A percentile compares a stretch with the other conserved stretches of the same genome.
phyloP scores from a whole-genome alignment of 768 basidiomycete genomes.

The Sporobolomyces pararoseus region DNA sequence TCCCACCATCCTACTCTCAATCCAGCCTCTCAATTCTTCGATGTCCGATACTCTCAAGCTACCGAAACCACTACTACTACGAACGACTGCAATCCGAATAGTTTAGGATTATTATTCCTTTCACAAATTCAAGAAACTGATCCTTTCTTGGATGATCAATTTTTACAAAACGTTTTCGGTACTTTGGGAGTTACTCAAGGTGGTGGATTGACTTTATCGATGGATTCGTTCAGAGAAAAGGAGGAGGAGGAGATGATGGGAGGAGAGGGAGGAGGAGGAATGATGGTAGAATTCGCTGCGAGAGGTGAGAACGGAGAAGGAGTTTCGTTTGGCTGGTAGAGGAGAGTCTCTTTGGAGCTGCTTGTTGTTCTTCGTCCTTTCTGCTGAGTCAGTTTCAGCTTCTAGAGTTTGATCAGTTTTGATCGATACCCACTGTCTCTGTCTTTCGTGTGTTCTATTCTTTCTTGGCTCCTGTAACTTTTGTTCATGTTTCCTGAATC shows the following conservation, averaged over 20 bases:
- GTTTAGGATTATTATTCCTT: neutral
- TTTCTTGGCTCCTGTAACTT: too few species aligned
- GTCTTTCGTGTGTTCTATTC: neutral
- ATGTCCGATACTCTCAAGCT: neutral
- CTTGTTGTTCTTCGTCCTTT: conserved; percentile 10
- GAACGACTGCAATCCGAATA: too few species aligned
- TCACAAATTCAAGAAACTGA: conserved; percentile 5
- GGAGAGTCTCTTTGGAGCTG: too few species aligned
- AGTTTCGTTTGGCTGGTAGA: conserved; percentile 4
- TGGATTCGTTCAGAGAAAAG: conserved; percentile 12
- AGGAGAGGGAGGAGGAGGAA: neutral
- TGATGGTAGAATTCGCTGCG: too few species aligned
- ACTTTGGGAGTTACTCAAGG: conserved; percentile 17
- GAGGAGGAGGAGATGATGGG: neutral
- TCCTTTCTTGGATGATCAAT: conserved; percentile 24
- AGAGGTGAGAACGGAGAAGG: neutral
- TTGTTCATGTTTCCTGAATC: too few species aligned
- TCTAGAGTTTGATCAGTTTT: neutral
- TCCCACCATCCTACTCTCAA: too few species aligned
- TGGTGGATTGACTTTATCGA: conserved; percentile 6
- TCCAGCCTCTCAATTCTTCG: too few species aligned
- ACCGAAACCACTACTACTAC: neutral
- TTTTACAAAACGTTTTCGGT: conserved; percentile 27
- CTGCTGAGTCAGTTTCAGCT: neutral
- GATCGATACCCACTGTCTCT: neutral